Evolutionary conservation across 306 rosid genomes (phyloP), one percentile per base, ranked within the genome.

Genomic region (Inga oerstediana): DNA sequence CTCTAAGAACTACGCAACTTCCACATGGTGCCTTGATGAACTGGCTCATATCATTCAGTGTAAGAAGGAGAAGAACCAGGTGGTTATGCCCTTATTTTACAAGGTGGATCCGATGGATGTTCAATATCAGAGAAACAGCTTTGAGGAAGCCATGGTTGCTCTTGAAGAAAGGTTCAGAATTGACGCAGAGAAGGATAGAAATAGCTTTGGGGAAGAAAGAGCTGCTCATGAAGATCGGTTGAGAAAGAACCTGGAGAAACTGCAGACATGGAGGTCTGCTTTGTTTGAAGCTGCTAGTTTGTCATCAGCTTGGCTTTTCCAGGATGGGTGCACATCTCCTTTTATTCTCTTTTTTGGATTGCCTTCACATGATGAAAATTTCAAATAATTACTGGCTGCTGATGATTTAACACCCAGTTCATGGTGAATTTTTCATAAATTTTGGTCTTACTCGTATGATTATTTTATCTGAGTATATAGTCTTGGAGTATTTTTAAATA

Each of bases 71-170:
- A 78, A 48, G 44, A 46, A 78, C 1, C 82, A 61, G 30, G 11
- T 71, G 8, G 79, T 83, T 46, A 71, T 64, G 68, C 82, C 64
- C 10, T 7, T 56, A 2, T 56, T 56, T 20, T 83, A 83, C 86
- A 77, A 77, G 51, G 82, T 83, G 54, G 56, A 78, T 2, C 78
- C 73, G 3, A 8, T 72, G 4, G 72, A 58, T 9, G 49, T 77
- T 4, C 61, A 70, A 9, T 2, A 68, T 44, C 59, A 67, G 43
- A 76, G 11, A n/a, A 82, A 76, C 0, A 27, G 61, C 45, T 82
- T 52, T 68, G 64, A 6, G 0, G 7, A 43, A 30, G 74, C 62
- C 54, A 77, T 83, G 79, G 48, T 67, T 16, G 32, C 16, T 22
- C 86, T 44, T 77, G 82, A 77, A 45, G 9, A 3, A 1, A 32